A percentile compares a stretch with the other conserved stretches of the same genome.
Conservation (phyloP, 495 filamentous ascomycete genomes). For the Neurospora intermedia region DNA sequence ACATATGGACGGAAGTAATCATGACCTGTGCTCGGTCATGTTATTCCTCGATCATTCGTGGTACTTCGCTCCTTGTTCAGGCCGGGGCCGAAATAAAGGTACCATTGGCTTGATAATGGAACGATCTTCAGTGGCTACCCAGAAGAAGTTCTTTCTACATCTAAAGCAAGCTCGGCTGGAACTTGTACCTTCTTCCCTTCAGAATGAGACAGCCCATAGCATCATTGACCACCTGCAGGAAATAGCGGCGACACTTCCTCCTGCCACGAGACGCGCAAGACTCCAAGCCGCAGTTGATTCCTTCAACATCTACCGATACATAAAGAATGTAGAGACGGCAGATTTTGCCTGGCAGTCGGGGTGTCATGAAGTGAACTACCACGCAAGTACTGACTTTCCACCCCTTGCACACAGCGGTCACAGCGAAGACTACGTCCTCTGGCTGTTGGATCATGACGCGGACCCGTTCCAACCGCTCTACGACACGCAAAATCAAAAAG, state of each 20-base stretch:
- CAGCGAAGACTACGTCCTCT: neutral
- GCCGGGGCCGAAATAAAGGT: neutral
- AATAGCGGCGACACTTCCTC: neutral
- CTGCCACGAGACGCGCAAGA: neutral
- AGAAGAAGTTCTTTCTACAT: neutral
- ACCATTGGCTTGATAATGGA: neutral
- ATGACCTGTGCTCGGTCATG: neutral
- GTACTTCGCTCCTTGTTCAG: neutral
- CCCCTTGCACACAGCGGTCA: neutral
- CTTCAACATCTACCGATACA: neutral
- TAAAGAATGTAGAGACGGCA: neutral
- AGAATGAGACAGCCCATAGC: neutral
- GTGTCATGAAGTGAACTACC: neutral
- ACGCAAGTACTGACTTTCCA: neutral
- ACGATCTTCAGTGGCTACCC: neutral
- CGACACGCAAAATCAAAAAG: neutral
- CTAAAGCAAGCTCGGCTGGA: neutral
- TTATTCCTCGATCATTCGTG: neutral
- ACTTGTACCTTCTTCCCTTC: neutral
- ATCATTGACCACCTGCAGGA: neutral
- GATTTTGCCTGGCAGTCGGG: neutral
- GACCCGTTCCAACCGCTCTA: neutral
- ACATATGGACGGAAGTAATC: fast-evolving
- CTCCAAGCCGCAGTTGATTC: neutral
- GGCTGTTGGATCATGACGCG: neutral